A percentile compares a stretch with the other conserved stretches of the same genome.
Conservation (phyloP, 1,139 yeast species). For the Debaryomyces fabryi region DNA sequence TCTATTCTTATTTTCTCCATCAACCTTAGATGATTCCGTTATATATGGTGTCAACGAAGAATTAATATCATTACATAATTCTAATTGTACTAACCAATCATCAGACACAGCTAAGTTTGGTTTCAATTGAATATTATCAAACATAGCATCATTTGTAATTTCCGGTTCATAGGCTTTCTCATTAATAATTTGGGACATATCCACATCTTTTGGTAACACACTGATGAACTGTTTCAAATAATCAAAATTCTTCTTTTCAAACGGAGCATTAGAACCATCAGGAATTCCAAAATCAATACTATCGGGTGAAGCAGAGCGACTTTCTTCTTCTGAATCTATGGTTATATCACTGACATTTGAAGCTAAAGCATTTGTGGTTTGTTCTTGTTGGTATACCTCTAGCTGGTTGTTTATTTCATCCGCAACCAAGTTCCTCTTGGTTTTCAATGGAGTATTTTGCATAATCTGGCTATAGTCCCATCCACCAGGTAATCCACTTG, state of each 20-base stretch:
- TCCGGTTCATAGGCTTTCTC: slow-evolving; percentile 76
- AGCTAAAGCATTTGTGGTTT: slow-evolving; percentile 21
- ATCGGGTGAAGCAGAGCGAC: slow-evolving; percentile 1
- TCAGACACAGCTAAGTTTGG: slow-evolving; percentile 52
- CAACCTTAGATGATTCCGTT: slow-evolving; percentile 12
- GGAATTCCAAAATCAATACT: slow-evolving; percentile 27
- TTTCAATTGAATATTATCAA: slow-evolving; percentile 33
- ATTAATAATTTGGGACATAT: slow-evolving; percentile 47
- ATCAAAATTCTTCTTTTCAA: slow-evolving; percentile 25
- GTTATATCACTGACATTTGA: slow-evolving; percentile 36
- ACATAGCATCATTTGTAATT: slow-evolving; percentile 34
- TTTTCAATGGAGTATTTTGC: slow-evolving; percentile 24
- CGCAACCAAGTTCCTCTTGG: slow-evolving; percentile 29
- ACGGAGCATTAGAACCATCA: slow-evolving; percentile 11
- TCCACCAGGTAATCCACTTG: slow-evolving; percentile 42
- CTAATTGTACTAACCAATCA: slow-evolving; percentile 67
- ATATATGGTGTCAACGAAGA: slow-evolving; percentile 48
- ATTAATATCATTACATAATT: slow-evolving; percentile 54
- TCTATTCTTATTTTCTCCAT: slow-evolving; percentile 17
- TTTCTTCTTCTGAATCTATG: slow-evolving; percentile 25
- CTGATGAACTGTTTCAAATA: slow-evolving; percentile 41
- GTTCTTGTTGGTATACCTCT: slow-evolving; percentile 22
- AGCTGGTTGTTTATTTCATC: slow-evolving; percentile 33
- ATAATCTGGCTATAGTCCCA: slow-evolving; percentile 26
- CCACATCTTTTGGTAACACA: slow-evolving; percentile 32